phyloP scores from a whole-genome alignment of 1,284 basidiomycete genomes.

The Neotropicomus parvogracilis region DNA sequence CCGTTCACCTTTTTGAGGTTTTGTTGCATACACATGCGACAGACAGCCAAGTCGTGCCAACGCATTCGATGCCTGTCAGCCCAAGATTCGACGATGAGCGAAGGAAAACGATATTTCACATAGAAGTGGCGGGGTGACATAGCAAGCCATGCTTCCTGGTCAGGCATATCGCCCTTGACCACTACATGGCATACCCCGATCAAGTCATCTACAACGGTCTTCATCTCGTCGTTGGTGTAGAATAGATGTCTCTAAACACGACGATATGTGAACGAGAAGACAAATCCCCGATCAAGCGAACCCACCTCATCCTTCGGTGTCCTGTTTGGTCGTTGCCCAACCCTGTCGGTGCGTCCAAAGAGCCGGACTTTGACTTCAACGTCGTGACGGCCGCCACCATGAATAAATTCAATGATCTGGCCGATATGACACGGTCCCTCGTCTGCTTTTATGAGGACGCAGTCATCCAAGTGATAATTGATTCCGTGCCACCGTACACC shows the following conservation, averaged over 20 bases:
- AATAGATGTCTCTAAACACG: conserved; percentile 30
- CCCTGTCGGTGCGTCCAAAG: conserved; percentile 37
- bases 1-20: conserved; percentile 32
- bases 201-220: conserved; percentile 38
- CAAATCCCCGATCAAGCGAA: not conserved
- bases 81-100: conserved; percentile 42
- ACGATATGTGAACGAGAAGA: conserved; percentile 3
- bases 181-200: conserved; percentile 49
- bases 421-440: conserved; percentile 38
- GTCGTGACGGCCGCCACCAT: not conserved
- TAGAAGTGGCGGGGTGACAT: conserved; percentile 57
- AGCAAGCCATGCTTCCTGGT: conserved; percentile 46
- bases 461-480: conserved; percentile 55
- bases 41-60: conserved; percentile 41
- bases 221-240: conserved; percentile 42
- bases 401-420: conserved; percentile 32
- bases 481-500: conserved; percentile 43
- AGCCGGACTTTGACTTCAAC: conserved; percentile 26
- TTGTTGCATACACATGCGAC: conserved; percentile 42
- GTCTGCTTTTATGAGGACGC: conserved; percentile 44
- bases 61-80: conserved; percentile 28
- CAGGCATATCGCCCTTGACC: conserved; percentile 33
- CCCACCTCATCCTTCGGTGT: conserved; percentile 40
- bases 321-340: conserved; percentile 25
- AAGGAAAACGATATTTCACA: conserved; percentile 46